A percentile compares a stretch with the other conserved stretches of the same genome.
phyloP scores from a whole-genome alignment of 2,329 filamentous ascomycete genomes.

The Lasiodiplodia theobromae region DNA sequence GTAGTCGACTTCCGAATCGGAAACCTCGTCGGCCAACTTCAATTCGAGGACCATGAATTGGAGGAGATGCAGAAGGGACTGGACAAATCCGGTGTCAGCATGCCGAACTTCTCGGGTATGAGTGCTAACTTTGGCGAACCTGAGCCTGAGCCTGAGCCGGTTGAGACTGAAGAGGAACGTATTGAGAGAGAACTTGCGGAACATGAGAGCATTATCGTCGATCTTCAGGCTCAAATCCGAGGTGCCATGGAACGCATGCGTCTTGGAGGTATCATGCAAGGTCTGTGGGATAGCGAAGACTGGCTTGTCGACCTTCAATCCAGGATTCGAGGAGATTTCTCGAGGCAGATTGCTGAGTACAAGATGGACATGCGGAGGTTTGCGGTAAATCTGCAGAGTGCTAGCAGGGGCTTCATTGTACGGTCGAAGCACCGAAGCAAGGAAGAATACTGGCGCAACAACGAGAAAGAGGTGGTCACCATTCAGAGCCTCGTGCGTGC shows the following conservation, averaged over 20 bases:
- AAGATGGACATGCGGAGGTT: constrained; percentile 83
- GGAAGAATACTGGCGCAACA: constrained; percentile 72
- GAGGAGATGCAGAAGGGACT: constrained; percentile 97
- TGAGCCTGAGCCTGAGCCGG: constrained; percentile 74
- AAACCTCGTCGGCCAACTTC: constrained; percentile 92
- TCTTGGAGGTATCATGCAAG: constrained; percentile 84
- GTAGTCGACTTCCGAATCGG: constrained; percentile 96
- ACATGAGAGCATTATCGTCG: constrained; percentile 73
- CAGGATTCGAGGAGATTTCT: constrained; percentile 84
- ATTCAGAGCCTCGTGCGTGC: constrained; percentile 84
- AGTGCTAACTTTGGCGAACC: constrained; percentile 89
- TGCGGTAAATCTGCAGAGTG: constrained; percentile 80
- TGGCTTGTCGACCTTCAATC: constrained; percentile 83
- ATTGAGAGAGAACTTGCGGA: constrained; percentile 82
- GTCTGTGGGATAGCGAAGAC: constrained; percentile 85
- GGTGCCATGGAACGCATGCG: constrained; percentile 80
- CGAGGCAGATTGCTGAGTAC: constrained; percentile 82
- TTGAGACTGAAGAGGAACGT: constrained; percentile 88
- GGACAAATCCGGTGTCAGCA: constrained; percentile 91
- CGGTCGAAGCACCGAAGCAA: constrained; percentile 69
- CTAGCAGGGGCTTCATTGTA: constrained; percentile 76
- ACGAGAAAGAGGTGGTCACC: constrained; percentile 75
- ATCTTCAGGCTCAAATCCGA: constrained; percentile 86
- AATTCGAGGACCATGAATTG: constrained; percentile 97
- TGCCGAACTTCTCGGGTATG: constrained; percentile 99